phyloP scores from a whole-genome alignment of 2,329 filamentous ascomycete genomes.

The Lecanosticta acicola region DNA sequence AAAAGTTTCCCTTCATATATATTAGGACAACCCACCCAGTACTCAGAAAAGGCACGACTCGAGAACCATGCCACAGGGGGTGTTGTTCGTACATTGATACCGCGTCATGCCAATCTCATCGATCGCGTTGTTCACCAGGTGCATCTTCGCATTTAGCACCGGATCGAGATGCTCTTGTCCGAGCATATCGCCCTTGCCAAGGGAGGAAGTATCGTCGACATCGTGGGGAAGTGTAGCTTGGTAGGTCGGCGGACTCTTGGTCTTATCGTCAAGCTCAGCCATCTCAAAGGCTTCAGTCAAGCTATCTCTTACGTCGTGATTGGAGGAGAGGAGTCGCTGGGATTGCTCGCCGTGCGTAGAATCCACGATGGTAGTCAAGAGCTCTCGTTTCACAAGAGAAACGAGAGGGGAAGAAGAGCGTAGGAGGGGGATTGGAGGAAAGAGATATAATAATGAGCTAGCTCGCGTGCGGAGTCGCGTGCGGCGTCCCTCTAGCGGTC shows the following conservation, averaged over 20 bases:
- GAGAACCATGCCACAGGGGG: not conserved
- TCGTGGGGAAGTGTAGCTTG: slow-evolving; percentile 5
- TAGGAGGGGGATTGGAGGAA: not conserved
- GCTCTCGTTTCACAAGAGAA: not conserved
- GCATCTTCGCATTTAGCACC: slow-evolving; percentile 61
- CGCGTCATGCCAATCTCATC: slow-evolving; percentile 50
- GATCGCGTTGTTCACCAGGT: slow-evolving; percentile 61
- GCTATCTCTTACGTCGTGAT: not conserved
- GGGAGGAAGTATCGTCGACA: slow-evolving; percentile 20
- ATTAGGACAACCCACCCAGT: not conserved
- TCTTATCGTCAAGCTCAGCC: slow-evolving; percentile 17
- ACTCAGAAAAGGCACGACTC: not conserved
- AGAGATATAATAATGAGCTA: not conserved
- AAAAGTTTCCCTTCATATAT: slow-evolving; percentile 47
- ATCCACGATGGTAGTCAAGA: not conserved
- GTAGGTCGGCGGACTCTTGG: slow-evolving; percentile 12
- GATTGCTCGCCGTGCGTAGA: not conserved
- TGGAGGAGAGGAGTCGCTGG: not conserved
- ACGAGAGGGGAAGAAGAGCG: not conserved
- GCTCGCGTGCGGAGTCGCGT: not conserved
- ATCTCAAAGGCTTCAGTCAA: slow-evolving; percentile 8
- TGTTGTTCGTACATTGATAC: slow-evolving; percentile 39
- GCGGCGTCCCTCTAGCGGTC: not conserved
- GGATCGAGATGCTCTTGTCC: slow-evolving; percentile 55
- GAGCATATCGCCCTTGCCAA: slow-evolving; percentile 49